Base-by-base conservation (phyloP, 768 basidiomycete species). In the Pseudohyphozyma bogoriensis region DNA sequence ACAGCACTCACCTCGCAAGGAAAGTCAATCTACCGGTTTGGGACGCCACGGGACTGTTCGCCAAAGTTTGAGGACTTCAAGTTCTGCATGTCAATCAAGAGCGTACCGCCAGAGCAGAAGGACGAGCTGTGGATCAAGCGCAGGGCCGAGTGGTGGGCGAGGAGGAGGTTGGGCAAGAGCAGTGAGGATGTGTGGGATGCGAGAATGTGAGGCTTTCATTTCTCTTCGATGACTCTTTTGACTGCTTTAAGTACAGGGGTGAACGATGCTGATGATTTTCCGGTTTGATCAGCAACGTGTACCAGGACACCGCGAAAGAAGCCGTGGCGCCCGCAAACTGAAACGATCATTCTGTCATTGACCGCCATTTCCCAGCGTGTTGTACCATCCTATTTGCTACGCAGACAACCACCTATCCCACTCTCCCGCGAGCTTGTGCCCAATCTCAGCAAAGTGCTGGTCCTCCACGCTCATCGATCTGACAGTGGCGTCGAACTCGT, bases 151-250 rank as follows among this genome's bases (percentile, higher is more conserved):
- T 92, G 91, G 90, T 95, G 91, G 93, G 89, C 92, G 7, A 76
- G 78, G 36, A 76, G 86, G 55, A 77, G 93, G 55, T 71, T 87
- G 12, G 79, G 75, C 24, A 83, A 82, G 73, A 91, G 89, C 74
- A 92, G 89, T 67, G 93, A 97, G 75, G 89, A 92, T 72, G 83
- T 99, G 3, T 99, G 93, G 93, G 84, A 88, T 60, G 78, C 87
- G 31, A 77, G 92, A 74, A 81, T 77, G 92, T 93, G 73, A n/a
- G n/a, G n/a, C n/a, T n/a, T n/a, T n/a, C n/a, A n/a, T n/a, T n/a
- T n/a, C n/a, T n/a, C n/a, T n/a, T n/a, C n/a, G n/a, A n/a, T n/a
- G n/a, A n/a, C n/a, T n/a, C n/a, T n/a, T n/a, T n/a, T n/a, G n/a
- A n/a, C n/a, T n/a, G n/a, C n/a, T n/a, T n/a, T n/a, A n/a, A n/a